Percentiles rank a stretch among this genome's conserved stretches.
Evolutionary conservation across 306 rosid species (phyloP).

Genomic region (Arachis hypogaea): DNA sequence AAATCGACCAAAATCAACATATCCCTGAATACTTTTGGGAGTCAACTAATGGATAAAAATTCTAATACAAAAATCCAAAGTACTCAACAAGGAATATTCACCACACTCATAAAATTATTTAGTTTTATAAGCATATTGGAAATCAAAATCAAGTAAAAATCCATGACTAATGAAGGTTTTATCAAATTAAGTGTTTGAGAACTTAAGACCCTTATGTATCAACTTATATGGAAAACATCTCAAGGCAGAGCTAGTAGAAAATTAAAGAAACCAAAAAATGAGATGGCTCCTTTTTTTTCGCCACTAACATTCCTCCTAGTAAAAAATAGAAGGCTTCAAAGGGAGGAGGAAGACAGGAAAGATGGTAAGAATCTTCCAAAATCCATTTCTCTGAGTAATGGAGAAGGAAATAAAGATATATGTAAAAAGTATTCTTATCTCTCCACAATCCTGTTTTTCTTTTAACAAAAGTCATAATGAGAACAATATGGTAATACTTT

Average conservation of each 20-base stretch:
- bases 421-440: not conserved
- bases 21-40: slow-evolving; percentile 65
- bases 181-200: slow-evolving; percentile 23
- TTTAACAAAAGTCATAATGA: no score
- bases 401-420: slow-evolving; percentile 19
- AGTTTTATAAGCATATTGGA: slow-evolving; percentile 1
- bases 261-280: slow-evolving; percentile 1
- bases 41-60: slow-evolving; percentile 38
- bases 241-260: not conserved
- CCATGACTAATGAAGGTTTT: slow-evolving; percentile 1
- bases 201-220: not conserved
- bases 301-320: not conserved
- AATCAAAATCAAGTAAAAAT: slow-evolving; percentile 8
- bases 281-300: not conserved
- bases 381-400: not conserved
- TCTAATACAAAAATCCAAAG: slow-evolving; percentile 23
- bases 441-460: not conserved
- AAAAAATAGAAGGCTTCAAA: not conserved
- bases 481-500: no score
- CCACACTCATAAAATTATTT: not conserved
- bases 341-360: not conserved
- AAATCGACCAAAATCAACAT: slow-evolving; percentile 85
- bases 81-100: slow-evolving; percentile 22
- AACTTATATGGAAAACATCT: slow-evolving; percentile 4
- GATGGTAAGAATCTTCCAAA: slow-evolving; percentile 7